Evolutionary conservation across 202 grass and related monocot genomes (phyloP).

Genomic region (Zoysia matrella): DNA sequence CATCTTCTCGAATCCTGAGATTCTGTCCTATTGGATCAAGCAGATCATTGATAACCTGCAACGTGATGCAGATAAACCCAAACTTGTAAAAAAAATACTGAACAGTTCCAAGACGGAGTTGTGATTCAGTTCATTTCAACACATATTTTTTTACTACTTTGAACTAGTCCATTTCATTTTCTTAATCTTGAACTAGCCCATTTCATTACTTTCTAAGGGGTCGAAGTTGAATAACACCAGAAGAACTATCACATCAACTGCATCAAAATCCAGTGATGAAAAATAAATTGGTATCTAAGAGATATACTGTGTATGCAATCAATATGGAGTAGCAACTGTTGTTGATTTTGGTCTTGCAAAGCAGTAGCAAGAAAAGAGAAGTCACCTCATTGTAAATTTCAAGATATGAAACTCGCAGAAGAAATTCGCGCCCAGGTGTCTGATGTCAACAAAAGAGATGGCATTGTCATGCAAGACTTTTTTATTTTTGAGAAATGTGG

Average conservation of each 20-base stretch:
- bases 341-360: neutral
- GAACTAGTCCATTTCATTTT: no score
- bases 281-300: slow-evolving; percentile 29
- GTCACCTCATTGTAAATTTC: slow-evolving; percentile 99
- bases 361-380: slow-evolving; percentile 38
- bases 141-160: slow-evolving; percentile 34
- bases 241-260: slow-evolving; percentile 20
- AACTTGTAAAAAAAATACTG: slow-evolving; percentile 13
- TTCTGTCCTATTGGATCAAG: slow-evolving; percentile 96
- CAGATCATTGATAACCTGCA: slow-evolving; percentile 96
- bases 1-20: slow-evolving; percentile 96
- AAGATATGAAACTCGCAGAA: slow-evolving; percentile 98
- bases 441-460: slow-evolving; percentile 53
- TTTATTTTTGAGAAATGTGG: slow-evolving; percentile 2
- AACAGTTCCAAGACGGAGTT: slow-evolving; percentile 16
- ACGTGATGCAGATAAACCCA: slow-evolving; percentile 38
- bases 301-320: slow-evolving; percentile 2
- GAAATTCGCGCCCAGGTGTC: slow-evolving; percentile 97
- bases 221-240: slow-evolving; percentile 30
- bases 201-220: slow-evolving; percentile 11
- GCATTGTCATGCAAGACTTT: slow-evolving; percentile 36
- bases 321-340: slow-evolving; percentile 15
- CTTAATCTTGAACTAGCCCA: neutral
- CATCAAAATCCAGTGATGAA: slow-evolving; percentile 11
- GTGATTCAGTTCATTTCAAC: neutral